Conservation (phyloP, 768 basidiomycete species). For the Lactifluus volemus region DNA sequence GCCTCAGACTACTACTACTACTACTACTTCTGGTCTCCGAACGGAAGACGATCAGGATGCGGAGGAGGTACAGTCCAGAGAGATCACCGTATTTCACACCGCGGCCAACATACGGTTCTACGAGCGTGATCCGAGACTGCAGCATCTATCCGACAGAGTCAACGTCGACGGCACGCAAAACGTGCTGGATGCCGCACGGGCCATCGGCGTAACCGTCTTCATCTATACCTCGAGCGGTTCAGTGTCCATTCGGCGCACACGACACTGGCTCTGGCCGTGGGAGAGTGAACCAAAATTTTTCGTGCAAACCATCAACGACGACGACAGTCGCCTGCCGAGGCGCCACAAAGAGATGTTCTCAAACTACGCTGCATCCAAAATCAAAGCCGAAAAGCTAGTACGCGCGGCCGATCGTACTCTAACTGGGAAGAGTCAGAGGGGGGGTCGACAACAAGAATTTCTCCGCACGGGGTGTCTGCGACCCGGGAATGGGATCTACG, state of each 20-base stretch:
- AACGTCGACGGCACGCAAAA: slow-evolving; percentile 65
- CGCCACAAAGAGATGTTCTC: slow-evolving; percentile 61
- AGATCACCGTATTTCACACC: slow-evolving; percentile 65
- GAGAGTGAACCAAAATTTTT: slow-evolving; percentile 46
- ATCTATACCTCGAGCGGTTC: slow-evolving; percentile 72
- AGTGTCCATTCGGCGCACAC: slow-evolving; percentile 44
- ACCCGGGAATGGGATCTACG: slow-evolving; percentile 73
- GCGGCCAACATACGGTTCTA: slow-evolving; percentile 75
- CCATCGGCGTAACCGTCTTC: slow-evolving; percentile 46
- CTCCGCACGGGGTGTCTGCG: slow-evolving; percentile 66
- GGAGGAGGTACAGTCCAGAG: slow-evolving; percentile 21
- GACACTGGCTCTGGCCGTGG: slow-evolving; percentile 73
- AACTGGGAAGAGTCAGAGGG: slow-evolving; percentile 27
- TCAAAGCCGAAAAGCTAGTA: slow-evolving; percentile 44
- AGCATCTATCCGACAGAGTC: slow-evolving; percentile 48
- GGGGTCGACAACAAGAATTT: background rate
- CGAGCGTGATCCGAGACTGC: slow-evolving; percentile 46
- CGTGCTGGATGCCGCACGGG: slow-evolving; percentile 49
- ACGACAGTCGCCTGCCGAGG: slow-evolving; percentile 43
- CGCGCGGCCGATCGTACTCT: slow-evolving; percentile 33
- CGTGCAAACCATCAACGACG: slow-evolving; percentile 58
- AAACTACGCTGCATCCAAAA: slow-evolving; percentile 67
- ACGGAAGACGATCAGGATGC: slow-evolving; percentile 16
- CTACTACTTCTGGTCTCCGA: background rate
- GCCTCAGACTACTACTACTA: background rate